phyloP scores from a whole-genome alignment of 306 rosid genomes.

The Prunus mume region DNA sequence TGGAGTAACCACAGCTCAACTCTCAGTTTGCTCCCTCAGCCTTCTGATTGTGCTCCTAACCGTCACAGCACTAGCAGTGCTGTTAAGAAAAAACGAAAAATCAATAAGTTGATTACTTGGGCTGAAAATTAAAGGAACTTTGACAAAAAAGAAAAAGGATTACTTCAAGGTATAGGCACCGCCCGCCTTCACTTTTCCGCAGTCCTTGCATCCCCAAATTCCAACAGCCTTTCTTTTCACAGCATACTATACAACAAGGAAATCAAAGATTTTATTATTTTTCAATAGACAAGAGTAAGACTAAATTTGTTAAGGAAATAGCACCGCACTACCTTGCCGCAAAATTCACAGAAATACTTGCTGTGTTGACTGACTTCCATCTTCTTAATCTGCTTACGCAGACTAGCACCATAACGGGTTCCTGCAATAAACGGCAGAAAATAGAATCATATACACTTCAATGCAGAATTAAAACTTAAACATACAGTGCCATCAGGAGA shows the following conservation, averaged over 20 bases:
- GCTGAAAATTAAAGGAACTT: not conserved
- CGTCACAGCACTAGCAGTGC: conserved; percentile 87
- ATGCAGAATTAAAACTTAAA: too few species aligned
- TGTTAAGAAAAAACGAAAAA: conserved; percentile 26
- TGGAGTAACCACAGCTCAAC: conserved; percentile 26
- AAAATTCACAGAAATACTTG: conserved; percentile 83
- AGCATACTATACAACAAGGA: conserved; percentile 47
- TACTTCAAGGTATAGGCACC: conserved; percentile 88
- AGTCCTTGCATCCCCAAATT: conserved; percentile 91
- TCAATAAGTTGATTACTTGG: not conserved
- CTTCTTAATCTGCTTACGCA: conserved; percentile 91
- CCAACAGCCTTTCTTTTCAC: conserved; percentile 91
- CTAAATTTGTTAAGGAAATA: not conserved
- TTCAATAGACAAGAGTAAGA: not conserved
- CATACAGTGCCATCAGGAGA: too few species aligned
- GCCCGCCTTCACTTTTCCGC: conserved; percentile 84
- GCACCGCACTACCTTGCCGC: conserved; percentile 60
- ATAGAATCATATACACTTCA: not conserved
- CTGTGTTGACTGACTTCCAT: conserved; percentile 96
- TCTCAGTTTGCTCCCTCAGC: conserved; percentile 81
- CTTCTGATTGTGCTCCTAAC: conserved; percentile 80
- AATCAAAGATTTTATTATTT: not conserved
- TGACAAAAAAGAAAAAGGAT: not conserved
- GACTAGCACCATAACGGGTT: conserved; percentile 89
- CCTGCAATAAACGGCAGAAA: conserved; percentile 32